Conservation (phyloP, 2,329 filamentous ascomycete species). For the Neonectria magnoliae region DNA sequence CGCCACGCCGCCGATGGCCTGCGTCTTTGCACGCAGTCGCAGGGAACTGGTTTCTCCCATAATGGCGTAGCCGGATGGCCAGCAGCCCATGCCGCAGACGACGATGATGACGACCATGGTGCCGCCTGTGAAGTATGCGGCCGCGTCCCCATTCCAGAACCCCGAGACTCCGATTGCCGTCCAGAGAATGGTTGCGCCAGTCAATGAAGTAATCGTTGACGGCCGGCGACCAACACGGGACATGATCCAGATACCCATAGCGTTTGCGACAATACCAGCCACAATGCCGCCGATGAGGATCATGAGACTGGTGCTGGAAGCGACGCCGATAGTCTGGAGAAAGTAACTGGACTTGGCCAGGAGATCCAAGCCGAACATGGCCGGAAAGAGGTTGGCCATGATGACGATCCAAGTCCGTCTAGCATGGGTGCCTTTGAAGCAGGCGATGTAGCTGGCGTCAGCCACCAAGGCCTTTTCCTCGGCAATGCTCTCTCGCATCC, state of each 20-base stretch:
- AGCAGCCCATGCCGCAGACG: constrained; percentile 52
- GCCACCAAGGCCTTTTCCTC: constrained; percentile 48
- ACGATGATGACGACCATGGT: constrained; percentile 54
- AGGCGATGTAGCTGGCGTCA: constrained; percentile 51
- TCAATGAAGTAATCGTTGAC: constrained; percentile 50
- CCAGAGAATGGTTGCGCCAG: constrained; percentile 51
- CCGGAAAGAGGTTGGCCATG: constrained; percentile 53
- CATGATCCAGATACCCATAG: constrained; percentile 55
- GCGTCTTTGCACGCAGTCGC: constrained; percentile 38
- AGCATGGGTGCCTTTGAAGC: constrained; percentile 53
- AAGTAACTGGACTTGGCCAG: constrained; percentile 54
- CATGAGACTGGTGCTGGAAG: constrained; percentile 48
- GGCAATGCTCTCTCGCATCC: constrained; percentile 48
- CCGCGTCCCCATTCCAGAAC: constrained; percentile 16
- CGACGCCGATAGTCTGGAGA: constrained; percentile 45
- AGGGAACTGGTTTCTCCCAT: constrained; percentile 44
- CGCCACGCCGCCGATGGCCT: constrained; percentile 53
- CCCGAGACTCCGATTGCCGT: constrained; percentile 49
- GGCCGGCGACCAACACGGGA: constrained; percentile 52
- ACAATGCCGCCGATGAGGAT: constrained; percentile 58
- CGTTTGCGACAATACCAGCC: constrained; percentile 56
- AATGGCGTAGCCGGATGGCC: constrained; percentile 54
- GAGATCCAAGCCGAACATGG: constrained; percentile 56
- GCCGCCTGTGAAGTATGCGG: constrained; percentile 25
- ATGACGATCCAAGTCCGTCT: constrained; percentile 51